Base-by-base conservation (phyloP, 1,139 yeast species). In the Eremothecium gossypii region DNA sequence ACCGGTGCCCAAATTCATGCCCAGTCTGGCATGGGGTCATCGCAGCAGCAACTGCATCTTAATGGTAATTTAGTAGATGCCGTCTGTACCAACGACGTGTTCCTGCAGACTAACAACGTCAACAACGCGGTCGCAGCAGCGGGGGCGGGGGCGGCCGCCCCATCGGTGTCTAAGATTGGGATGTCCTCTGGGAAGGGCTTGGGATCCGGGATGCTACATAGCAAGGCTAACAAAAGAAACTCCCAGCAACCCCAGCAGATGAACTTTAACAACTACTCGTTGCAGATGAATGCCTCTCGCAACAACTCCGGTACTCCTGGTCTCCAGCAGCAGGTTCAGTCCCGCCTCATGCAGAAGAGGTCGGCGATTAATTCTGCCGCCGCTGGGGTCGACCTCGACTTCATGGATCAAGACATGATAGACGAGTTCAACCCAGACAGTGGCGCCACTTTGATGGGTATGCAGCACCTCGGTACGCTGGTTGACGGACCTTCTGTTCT, bases 41-140 rank as follows among this genome's bases (percentile, higher is more conserved):
- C 58, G 71, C 38, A 42, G 2, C 53, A 51, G n/a, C 57, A 53
- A 43, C 33, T 54, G 37, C 57, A 53, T 41, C 40, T 54, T 7
- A 57, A 56, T 41, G 56, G 54, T 23, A 54, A 55, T 41, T 40
- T 76, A 37, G 73, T 75, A 67, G 91, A 83, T 55, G 80, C 87
- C 1, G 91, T 83, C 3, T 76, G 84, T n/a, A 86, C 96, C 10
- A 85, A 83, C 56, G 96, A 86, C 60, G 95, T 86, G 45, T 86
- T 86, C 58, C 67, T 86, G 52, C 71, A 52, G 40, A 46, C 49
- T 29, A 43, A 43, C 20, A 27, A 44, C 6, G 38, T 27, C 5
- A 20, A 20, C 6, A 12, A 29, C 13, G 6, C 35, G 5, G 27
- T 23, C 27, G 37, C 29, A 5, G 6, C 37, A 20, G 27, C 12